Evolutionary conservation across 1,139 yeast genomes (phyloP), one percentile per base, ranked within the genome.

Genomic region (Lodderomyces orthopsilosis): DNA sequence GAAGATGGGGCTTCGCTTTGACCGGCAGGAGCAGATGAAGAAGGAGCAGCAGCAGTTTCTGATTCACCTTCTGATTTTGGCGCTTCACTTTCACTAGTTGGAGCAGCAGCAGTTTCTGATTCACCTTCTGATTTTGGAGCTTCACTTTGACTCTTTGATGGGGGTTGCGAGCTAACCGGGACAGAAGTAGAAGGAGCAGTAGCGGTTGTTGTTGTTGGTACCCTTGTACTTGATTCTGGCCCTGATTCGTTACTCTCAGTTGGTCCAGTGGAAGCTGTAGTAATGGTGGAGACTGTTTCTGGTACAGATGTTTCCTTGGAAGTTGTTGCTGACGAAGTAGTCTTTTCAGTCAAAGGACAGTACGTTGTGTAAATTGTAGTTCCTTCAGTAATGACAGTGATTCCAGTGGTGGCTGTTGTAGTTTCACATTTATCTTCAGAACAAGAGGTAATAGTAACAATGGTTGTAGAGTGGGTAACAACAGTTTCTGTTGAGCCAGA

Each of bases 401-500:
- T 49, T 49, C 74, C 74, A 34, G 76, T 68, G 44, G 75, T 68
- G 38, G 52, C 57, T 4, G 65, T 59, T 28, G 52, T 51, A 33
- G 54, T 52, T 33, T 58, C 40, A 52, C 75, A 72, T 33, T 48
- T 57, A 57, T 62, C 41, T 53, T 63, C 59, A 19, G 55, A 51
- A 65, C 83, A 77, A 35, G 75, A 69, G 48, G 81, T 76, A 61
- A 77, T 63, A 57, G 83, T 76, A 46, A 71, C 65, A 50, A 71
- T 63, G 27, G 62, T 57, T 40, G 63, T 54, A 26, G 53, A 52
- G 41, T 58, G 61, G 40, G 54, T 54, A 46, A 66, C 58, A 38
- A 50, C 57, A 51, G 63, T 59, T n/a, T 21, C 7, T 10, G 28
- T 22, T 6, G n/a, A 12, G 17, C 15, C 23, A 5, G 37, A 30